Evolutionary conservation across 495 filamentous ascomycete genomes (phyloP).

Genomic region (Melanomma pulvis-pyrius): DNA sequence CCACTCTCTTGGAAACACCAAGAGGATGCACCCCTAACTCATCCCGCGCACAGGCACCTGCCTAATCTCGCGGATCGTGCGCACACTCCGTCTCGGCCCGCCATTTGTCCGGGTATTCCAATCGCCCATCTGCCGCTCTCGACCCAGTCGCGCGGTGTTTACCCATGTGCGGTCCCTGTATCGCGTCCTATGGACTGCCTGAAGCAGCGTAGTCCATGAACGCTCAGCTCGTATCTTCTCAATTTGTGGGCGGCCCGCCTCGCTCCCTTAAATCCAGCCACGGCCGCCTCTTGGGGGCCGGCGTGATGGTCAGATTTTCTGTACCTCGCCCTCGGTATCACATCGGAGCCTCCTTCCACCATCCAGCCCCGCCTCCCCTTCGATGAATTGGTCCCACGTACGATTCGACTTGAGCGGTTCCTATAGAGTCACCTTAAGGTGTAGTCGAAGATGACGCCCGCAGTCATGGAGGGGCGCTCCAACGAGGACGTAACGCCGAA

Average conservation of each 20-base stretch:
- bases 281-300: not conserved
- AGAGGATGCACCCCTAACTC: not conserved
- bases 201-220: not conserved
- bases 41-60: not conserved
- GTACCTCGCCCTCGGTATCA: not conserved
- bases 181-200: not conserved
- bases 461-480: not conserved
- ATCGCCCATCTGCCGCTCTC: not conserved
- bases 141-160: not conserved
- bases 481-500: not conserved
- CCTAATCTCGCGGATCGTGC: slow-evolving; percentile 10
- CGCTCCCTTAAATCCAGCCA: slow-evolving; percentile 1
- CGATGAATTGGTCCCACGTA: not conserved
- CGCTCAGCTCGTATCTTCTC: slow-evolving; percentile 3
- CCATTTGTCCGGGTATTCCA: slow-evolving; percentile 2
- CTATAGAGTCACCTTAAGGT: not conserved
- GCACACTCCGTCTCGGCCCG: not conserved
- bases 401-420: not conserved
- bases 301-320: not conserved
- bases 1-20: not conserved
- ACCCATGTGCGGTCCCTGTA: no score
- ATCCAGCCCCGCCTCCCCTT: not conserved
- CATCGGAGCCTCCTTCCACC: not conserved
- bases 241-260: not conserved
- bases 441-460: not conserved